Evolutionary conservation across 148 eudicot species (phyloP).

Genomic region (Beta vulgaris): DNA sequence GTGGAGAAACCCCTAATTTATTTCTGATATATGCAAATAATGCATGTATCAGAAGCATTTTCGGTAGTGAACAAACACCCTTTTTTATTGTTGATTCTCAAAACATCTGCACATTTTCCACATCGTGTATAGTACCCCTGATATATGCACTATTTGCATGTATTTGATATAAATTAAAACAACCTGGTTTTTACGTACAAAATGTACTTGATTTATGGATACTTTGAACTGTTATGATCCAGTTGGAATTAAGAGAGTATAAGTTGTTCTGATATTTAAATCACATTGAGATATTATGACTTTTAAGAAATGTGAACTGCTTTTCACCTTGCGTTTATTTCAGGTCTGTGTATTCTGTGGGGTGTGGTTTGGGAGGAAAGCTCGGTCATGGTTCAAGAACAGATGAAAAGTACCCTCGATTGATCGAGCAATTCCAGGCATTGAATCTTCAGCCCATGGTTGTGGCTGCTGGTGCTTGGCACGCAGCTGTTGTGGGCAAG

Average conservation of each 20-base stretch:
- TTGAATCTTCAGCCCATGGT: constrained; percentile 74
- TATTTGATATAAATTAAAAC: too few relatives aligned
- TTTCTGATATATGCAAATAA: too few relatives aligned
- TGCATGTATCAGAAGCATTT: too few relatives aligned
- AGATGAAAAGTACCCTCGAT: constrained; percentile 73
- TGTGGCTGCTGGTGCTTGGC: constrained; percentile 96
- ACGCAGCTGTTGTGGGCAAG: constrained; percentile 83
- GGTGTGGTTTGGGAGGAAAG: constrained; percentile 98
- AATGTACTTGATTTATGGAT: background rate
- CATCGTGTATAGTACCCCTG: too few relatives aligned
- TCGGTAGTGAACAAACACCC: too few relatives aligned
- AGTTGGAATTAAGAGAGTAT: background rate
- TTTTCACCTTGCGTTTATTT: constrained; percentile 2
- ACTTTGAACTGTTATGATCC: background rate
- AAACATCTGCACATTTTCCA: too few relatives aligned
- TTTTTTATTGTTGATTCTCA: too few relatives aligned
- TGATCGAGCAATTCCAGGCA: constrained; percentile 66
- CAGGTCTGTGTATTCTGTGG: constrained; percentile 97
- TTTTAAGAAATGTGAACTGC: background rate
- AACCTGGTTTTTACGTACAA: too few relatives aligned
- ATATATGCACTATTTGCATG: too few relatives aligned
- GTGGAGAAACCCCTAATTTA: too few relatives aligned
- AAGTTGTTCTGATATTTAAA: background rate
- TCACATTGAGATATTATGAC: background rate
- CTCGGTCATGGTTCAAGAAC: constrained; percentile 78